phyloP scores from a whole-genome alignment of 768 basidiomycete species.

The Suillus variegatus region DNA sequence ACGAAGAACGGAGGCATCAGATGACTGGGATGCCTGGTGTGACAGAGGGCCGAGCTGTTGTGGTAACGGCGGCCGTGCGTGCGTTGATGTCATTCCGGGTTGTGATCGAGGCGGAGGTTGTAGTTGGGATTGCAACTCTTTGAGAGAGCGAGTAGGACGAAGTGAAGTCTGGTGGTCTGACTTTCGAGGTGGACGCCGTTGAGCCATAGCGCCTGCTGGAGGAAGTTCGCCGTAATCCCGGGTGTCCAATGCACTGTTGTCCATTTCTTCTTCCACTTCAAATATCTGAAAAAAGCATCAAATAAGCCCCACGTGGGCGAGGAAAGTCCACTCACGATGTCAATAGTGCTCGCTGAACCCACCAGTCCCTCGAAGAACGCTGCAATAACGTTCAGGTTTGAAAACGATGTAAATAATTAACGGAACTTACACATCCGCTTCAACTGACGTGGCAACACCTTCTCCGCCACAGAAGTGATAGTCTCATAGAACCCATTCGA shows the following conservation, averaged over 20 bases:
- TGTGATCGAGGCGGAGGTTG: conserved; percentile 7
- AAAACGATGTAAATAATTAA: conserved; percentile 2
- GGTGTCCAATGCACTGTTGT: conserved; percentile 59
- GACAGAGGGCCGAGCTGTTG: conserved; percentile 13
- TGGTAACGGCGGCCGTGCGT: neutral
- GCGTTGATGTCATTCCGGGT: neutral
- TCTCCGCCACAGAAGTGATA: conserved; percentile 64
- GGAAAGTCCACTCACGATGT: conserved; percentile 50
- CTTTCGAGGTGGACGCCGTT: conserved; percentile 34
- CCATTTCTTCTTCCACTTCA: conserved; percentile 70
- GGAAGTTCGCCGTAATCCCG: conserved; percentile 35
- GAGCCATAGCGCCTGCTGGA: conserved; percentile 23
- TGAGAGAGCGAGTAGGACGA: conserved; percentile 16
- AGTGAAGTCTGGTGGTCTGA: conserved; percentile 32
- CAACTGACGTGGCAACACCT: conserved; percentile 69
- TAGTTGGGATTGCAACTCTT: conserved; percentile 17
- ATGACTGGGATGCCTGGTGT: conserved; percentile 14
- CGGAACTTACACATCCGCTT: conserved; percentile 65
- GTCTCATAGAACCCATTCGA: conserved; percentile 75
- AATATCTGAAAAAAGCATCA: conserved; percentile 55
- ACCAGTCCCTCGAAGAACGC: conserved; percentile 79
- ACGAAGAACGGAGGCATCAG: conserved; percentile 19
- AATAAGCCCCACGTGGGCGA: neutral
- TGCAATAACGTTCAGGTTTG: conserved; percentile 26
- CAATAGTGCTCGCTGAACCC: conserved; percentile 74